Conservation (phyloP, 2,329 filamentous ascomycete genomes). For the Beauveria sp. region DNA sequence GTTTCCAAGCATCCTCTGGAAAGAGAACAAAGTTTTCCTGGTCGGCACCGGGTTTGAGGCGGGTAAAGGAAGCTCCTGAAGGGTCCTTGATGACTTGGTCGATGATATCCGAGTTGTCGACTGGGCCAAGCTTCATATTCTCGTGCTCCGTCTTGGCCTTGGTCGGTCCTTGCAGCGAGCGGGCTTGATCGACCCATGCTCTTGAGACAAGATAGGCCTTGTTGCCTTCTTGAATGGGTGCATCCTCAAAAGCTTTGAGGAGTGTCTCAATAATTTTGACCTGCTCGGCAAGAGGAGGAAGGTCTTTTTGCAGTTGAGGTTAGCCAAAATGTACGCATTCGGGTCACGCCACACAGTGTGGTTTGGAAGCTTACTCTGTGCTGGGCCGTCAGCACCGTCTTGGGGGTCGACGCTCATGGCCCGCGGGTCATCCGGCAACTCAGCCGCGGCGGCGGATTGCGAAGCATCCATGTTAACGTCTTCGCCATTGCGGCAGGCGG, state of each 20-base stretch:
- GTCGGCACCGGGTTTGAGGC: conserved; percentile 61
- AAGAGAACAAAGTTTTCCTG: conserved; percentile 71
- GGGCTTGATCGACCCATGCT: conserved; percentile 68
- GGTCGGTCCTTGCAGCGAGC: conserved; percentile 54
- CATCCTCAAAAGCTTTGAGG: conserved; percentile 42
- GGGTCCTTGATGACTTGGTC: conserved; percentile 49
- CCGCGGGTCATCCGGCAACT: conserved; percentile 19
- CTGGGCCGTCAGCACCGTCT: conserved; percentile 14
- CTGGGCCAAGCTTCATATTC: conserved; percentile 60
- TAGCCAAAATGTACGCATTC: neutral
- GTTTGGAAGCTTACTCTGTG: conserved; percentile 20
- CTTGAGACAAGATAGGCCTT: conserved; percentile 71
- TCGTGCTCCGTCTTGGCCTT: conserved; percentile 51
- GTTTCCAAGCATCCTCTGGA: conserved; percentile 71
- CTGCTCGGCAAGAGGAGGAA: conserved; percentile 47
- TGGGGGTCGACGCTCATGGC: conserved; percentile 35
- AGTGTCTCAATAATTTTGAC: conserved; percentile 63
- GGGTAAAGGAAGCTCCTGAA: conserved; percentile 53
- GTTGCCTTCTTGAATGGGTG: conserved; percentile 59
- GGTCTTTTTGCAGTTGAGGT: conserved; percentile 15
- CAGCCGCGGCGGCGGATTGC: conserved; percentile 17
- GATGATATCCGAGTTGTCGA: conserved; percentile 83
- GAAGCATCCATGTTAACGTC: conserved; percentile 39
- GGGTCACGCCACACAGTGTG: neutral
- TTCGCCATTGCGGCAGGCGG: conserved; percentile 32